Conservation (phyloP, 305 asterid genomes). For the Fraxinus velutina region DNA sequence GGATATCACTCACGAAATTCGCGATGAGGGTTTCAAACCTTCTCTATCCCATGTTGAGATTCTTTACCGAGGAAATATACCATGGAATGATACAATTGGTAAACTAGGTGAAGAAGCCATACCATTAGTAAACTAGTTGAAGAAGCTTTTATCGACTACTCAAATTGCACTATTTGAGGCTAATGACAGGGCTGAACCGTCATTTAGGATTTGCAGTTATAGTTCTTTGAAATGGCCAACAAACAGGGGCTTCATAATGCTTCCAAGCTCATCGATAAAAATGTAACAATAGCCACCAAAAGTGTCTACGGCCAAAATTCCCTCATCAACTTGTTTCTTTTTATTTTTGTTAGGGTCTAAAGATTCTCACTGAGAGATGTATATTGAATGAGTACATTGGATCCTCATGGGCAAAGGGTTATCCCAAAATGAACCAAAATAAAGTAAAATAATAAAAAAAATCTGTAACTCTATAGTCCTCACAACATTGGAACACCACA, state of each 20-base stretch:
- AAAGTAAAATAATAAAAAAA: neutral
- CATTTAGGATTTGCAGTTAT: neutral
- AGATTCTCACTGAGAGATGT: neutral
- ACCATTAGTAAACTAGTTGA: neutral
- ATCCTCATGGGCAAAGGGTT: neutral
- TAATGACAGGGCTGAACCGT: neutral
- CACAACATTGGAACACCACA: constrained; percentile 19
- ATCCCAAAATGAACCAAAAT: neutral
- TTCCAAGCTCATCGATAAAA: neutral
- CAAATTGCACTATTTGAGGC: neutral
- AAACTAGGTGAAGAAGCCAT: too few species aligned
- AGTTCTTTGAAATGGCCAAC: too few species aligned
- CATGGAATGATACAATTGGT: neutral
- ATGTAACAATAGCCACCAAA: neutral
- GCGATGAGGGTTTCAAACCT: neutral
- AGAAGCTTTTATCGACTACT: neutral
- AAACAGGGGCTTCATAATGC: neutral
- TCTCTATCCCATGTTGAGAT: neutral
- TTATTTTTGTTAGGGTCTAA: neutral
- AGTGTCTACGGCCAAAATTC: neutral
- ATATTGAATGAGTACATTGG: neutral
- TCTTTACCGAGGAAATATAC: neutral
- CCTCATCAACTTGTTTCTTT: neutral
- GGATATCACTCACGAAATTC: neutral
- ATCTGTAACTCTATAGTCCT: neutral